Evolutionary conservation across 2,329 filamentous ascomycete genomes (phyloP).

Genomic region (Pseudonectria buxi): DNA sequence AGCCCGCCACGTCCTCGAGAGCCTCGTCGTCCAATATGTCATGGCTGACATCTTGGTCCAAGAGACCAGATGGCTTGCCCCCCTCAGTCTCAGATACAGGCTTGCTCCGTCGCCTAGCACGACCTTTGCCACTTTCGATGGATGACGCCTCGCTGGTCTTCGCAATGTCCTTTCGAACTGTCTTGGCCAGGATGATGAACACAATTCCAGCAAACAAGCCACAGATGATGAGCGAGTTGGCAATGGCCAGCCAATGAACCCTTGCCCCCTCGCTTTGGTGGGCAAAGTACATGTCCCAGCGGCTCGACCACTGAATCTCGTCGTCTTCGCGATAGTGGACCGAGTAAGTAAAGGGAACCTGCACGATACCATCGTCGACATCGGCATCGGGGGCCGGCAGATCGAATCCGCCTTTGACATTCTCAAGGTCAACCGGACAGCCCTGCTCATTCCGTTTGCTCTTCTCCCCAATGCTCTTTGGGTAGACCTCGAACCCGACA

Average conservation of each 20-base stretch:
- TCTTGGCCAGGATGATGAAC: conserved; percentile 72
- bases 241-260: conserved; percentile 82
- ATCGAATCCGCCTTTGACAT: conserved; percentile 59
- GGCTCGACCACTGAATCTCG: conserved; percentile 70
- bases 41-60: conserved; percentile 51
- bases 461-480: conserved; percentile 66
- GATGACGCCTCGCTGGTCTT: conserved; percentile 63
- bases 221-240: conserved; percentile 81
- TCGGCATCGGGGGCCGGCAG: conserved; percentile 48
- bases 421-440: conserved; percentile 61
- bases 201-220: conserved; percentile 72
- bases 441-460: conserved; percentile 55
- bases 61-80: conserved; percentile 51
- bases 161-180: conserved; percentile 65
- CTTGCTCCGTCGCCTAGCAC: conserved; percentile 42
- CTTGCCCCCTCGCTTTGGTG: conserved; percentile 76
- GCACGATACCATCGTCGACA: conserved; percentile 59
- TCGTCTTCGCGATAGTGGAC: conserved; percentile 84
- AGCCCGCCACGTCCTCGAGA: conserved; percentile 74
- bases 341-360: conserved; percentile 80
- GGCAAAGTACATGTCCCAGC: conserved; percentile 87
- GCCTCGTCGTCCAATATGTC: conserved; percentile 49
- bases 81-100: conserved; percentile 20
- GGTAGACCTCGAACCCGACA: conserved; percentile 84
- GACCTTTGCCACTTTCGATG: conserved; percentile 60